Evolutionary conservation across 1,139 yeast genomes (phyloP).

Genomic region (Geotrichum histeridarum): DNA sequence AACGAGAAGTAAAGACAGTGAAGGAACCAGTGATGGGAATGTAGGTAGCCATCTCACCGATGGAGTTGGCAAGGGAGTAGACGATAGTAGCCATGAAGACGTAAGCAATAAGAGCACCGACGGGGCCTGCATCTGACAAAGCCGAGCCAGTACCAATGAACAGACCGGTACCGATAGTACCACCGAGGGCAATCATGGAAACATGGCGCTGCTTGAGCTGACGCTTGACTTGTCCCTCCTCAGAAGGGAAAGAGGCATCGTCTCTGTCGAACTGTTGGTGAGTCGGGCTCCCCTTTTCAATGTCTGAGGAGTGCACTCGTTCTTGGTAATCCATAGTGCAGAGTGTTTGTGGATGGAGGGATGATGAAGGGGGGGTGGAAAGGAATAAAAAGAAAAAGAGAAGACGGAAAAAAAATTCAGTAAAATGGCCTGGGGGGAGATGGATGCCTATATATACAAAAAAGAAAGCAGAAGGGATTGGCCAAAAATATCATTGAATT

Average conservation of each 20-base stretch:
- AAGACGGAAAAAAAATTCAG: neutral
- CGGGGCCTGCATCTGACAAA: slow-evolving; percentile 61
- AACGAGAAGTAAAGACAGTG: slow-evolving; percentile 54
- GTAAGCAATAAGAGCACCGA: slow-evolving; percentile 56
- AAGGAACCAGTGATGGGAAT: slow-evolving; percentile 61
- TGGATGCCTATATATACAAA: neutral
- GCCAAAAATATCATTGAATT: too few species aligned
- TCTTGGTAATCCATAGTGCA: neutral
- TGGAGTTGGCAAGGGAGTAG: slow-evolving; percentile 51
- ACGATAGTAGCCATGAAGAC: slow-evolving; percentile 48
- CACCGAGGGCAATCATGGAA: slow-evolving; percentile 49
- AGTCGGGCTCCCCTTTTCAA: neutral
- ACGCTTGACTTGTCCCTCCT: slow-evolving; percentile 31
- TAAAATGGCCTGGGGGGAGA: neutral
- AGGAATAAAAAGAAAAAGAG: neutral
- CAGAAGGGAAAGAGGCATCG: neutral
- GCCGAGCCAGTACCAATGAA: slow-evolving; percentile 67
- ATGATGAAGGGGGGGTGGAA: neutral
- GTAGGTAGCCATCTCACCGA: slow-evolving; percentile 63
- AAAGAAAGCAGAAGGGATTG: too few species aligned
- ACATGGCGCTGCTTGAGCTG: slow-evolving; percentile 46
- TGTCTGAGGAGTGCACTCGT: neutral
- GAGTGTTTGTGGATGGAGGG: neutral
- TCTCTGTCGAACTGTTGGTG: neutral
- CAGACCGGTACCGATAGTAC: slow-evolving; percentile 48